Conservation (phyloP, 441 rosid genomes). For the Kokia cookei region DNA sequence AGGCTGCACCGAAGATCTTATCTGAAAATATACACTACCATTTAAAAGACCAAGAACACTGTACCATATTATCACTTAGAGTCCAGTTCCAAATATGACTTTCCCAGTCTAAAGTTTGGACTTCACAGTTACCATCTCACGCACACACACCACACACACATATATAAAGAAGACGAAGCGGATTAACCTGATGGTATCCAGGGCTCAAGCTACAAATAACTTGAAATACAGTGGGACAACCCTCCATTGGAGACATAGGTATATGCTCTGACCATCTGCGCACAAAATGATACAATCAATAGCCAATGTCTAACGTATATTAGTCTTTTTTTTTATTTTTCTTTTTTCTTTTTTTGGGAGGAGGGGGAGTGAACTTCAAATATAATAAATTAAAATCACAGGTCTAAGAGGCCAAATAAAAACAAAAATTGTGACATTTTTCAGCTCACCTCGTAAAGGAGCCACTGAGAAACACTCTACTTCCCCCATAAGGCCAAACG, state of each 20-base stretch:
- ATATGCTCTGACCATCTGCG: slow-evolving; percentile 75
- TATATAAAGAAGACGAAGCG: not conserved
- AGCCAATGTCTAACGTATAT: slow-evolving; percentile 5
- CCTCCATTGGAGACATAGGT: slow-evolving; percentile 89
- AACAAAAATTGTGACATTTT: not conserved
- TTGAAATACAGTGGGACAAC: slow-evolving; percentile 88
- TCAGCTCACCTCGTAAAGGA: slow-evolving; percentile 58
- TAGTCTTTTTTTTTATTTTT: not conserved
- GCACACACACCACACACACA: no score
- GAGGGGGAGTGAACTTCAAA: not conserved
- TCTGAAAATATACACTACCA: not conserved
- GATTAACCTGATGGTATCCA: slow-evolving; percentile 85
- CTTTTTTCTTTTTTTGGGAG: no score
- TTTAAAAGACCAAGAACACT: not conserved
- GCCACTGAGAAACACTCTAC: slow-evolving; percentile 50
- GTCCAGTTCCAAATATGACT: not conserved
- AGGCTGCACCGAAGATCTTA: not conserved
- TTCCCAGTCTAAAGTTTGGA: no score
- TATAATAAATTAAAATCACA: not conserved
- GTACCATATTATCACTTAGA: not conserved
- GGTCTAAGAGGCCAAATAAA: not conserved
- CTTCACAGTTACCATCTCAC: no score
- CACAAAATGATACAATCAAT: slow-evolving; percentile 13
- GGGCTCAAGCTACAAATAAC: slow-evolving; percentile 73
- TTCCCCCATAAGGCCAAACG: slow-evolving; percentile 68